Percentiles rank a stretch among this genome's conserved stretches.
Conservation (phyloP, 495 filamentous ascomycete genomes). For the Friedmanniomyces endolithicus region DNA sequence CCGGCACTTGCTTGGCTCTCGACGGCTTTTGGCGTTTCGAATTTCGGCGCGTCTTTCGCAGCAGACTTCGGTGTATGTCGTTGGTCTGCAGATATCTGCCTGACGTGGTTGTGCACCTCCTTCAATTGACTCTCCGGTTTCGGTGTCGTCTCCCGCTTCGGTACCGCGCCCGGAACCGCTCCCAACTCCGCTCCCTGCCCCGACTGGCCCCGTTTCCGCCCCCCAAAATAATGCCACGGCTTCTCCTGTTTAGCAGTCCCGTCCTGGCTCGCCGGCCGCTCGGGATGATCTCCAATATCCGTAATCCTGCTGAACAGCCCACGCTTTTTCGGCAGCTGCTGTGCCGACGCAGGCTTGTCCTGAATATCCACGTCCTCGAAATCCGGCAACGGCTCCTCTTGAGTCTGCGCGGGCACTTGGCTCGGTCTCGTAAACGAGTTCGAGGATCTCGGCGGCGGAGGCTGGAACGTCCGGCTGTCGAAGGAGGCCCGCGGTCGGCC, state of each 20-base stretch:
- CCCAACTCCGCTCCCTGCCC: slow-evolving; percentile 26
- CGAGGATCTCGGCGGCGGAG: slow-evolving; percentile 46
- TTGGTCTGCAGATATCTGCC: background rate
- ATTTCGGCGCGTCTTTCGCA: background rate
- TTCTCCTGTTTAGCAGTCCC: background rate
- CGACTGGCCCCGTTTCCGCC: slow-evolving; percentile 23
- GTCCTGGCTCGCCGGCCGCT: slow-evolving; percentile 10
- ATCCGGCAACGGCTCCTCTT: slow-evolving; percentile 17
- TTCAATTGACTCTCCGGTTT: slow-evolving; percentile 13
- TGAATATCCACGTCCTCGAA: slow-evolving; percentile 89
- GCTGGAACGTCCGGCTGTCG: slow-evolving; percentile 9
- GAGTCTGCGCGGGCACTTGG: slow-evolving; percentile 8
- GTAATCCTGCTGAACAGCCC: slow-evolving; percentile 72
- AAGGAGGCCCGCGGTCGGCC: slow-evolving; percentile 34
- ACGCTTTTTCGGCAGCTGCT: slow-evolving; percentile 48
- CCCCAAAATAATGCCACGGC: slow-evolving; percentile 20
- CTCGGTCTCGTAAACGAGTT: slow-evolving; percentile 31
- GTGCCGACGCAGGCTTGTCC: slow-evolving; percentile 50
- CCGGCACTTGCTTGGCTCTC: background rate
- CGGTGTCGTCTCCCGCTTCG: slow-evolving; percentile 5
- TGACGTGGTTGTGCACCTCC: background rate
- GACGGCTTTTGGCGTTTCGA: background rate
- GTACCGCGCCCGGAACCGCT: slow-evolving; percentile 26
- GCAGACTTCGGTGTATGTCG: background rate
- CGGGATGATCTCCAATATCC: slow-evolving; percentile 34